Conservation (phyloP, 352 stramenopile genomes). For the Globisporangium iwayamae region DNA sequence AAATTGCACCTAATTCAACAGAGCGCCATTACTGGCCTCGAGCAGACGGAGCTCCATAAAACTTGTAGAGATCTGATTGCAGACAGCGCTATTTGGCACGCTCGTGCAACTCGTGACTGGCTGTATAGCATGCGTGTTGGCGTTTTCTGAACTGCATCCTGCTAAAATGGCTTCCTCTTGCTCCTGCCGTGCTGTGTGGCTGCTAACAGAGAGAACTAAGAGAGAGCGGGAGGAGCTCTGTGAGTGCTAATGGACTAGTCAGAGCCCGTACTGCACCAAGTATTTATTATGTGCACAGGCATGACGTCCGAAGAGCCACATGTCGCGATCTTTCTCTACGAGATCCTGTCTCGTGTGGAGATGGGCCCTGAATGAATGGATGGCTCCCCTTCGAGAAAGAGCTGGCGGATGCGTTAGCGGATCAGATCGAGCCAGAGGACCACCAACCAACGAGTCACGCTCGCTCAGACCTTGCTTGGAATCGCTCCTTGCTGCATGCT, state of each 20-base stretch:
- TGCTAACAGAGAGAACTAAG: background rate
- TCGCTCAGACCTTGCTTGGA: too few relatives aligned
- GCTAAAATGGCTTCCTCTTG: too few relatives aligned
- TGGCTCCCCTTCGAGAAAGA: background rate
- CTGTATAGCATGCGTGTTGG: too few relatives aligned
- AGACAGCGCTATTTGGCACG: too few relatives aligned
- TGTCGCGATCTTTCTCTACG: background rate
- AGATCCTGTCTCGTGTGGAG: background rate
- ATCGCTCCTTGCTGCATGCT: background rate
- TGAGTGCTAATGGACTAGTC: too few relatives aligned
- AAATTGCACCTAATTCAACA: too few relatives aligned
- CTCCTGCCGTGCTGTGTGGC: background rate
- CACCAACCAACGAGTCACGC: background rate
- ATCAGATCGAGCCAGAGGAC: background rate
- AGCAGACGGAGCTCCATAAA: too few relatives aligned
- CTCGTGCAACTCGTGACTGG: too few relatives aligned
- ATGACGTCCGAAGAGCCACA: background rate
- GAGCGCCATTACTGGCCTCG: too few relatives aligned
- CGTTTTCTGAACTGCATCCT: too few relatives aligned
- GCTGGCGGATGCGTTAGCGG: background rate
- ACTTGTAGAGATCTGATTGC: background rate
- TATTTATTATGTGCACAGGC: background rate
- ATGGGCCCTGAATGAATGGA: background rate
- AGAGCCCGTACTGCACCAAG: background rate
- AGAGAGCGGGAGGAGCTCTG: background rate